A percentile compares a stretch with the other conserved stretches of the same genome.
phyloP scores from a whole-genome alignment of 2,329 filamentous ascomycete species.

The Diaporthe citri region DNA sequence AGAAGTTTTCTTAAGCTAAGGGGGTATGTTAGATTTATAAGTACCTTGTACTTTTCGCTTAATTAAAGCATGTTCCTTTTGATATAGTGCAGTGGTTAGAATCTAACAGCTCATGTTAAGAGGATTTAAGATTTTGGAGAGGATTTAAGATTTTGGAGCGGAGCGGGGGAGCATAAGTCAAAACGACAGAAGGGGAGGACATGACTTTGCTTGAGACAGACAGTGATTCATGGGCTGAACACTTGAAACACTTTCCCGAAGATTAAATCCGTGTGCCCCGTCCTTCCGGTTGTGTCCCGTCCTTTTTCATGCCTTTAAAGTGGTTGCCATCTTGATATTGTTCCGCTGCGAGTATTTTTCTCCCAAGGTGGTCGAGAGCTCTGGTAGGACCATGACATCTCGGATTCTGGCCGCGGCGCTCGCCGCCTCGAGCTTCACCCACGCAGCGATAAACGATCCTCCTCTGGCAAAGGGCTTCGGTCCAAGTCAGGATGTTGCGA shows the following conservation, averaged over 20 bases:
- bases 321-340: neutral
- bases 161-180: too few relatives aligned
- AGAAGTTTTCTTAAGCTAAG: too few relatives aligned
- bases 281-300: too few relatives aligned
- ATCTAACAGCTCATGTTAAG: too few relatives aligned
- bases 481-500: constrained; percentile 55
- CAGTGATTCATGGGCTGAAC: constrained; percentile 15
- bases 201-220: too few relatives aligned
- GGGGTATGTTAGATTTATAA: too few relatives aligned
- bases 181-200: too few relatives aligned
- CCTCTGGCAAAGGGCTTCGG: constrained; percentile 44
- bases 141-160: too few relatives aligned
- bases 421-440: constrained; percentile 30
- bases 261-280: neutral
- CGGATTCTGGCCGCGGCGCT: constrained; percentile 34
- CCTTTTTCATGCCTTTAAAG: neutral
- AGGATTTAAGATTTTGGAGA: too few relatives aligned
- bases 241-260: neutral
- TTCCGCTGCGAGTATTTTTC: neutral
- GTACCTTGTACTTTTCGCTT: too few relatives aligned
- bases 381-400: constrained; percentile 21
- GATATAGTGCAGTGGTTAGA: too few relatives aligned
- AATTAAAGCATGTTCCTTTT: too few relatives aligned
- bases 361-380: neutral
- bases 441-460: neutral